Base-by-base conservation (phyloP, 2,329 filamentous ascomycete genomes). In the Fusarium guadeloupense region DNA sequence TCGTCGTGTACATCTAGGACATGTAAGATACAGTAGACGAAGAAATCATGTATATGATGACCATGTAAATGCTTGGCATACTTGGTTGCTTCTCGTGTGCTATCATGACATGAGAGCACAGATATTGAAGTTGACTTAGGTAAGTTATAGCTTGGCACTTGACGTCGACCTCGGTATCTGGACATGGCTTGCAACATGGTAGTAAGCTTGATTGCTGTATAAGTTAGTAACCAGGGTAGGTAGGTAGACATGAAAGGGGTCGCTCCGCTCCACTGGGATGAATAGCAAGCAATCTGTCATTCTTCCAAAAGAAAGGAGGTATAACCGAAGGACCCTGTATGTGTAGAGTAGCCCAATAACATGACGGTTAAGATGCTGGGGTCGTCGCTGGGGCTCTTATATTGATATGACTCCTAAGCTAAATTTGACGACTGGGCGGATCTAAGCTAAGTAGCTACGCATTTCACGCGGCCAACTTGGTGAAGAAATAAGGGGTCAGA, bases 1-100 rank as follows among this genome's bases (percentile, higher is more conserved):
- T 64, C 52, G 60, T 52, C 54, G 50, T 69, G 68, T 70, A 69
- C 49, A 70, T 63, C 50, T 65, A 67, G 57, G 59, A 59, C 35
- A 66, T 70, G 64, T 69, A 69, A 67, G 58, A 70, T 69, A 69
- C 39, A 59, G 51, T 53, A 54, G 51, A 58, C 50, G 50, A 64
- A 39, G n/a, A 33, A 45, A 35, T 59, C 35, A 42, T 42, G 49
- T 30, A 56, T 46, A 44, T 55, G 40, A 44, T 55, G 40, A 46
- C 37, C 50, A 38, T 42, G 52, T 37, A 35, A 45, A 19, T 19
- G 38, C 17, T 31, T 20, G 35, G 50, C 13, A 35, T 30, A 20
- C 7, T 31, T 37, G 31, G 17, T 25, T 39, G 19, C n/a, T n/a
- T 39, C 13, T 2, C 20, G 9, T 39, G 37, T 13, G 10, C 9